Conservation (phyloP, 371 early-diverging fungal genomes). For the Zychaea mexicana region DNA sequence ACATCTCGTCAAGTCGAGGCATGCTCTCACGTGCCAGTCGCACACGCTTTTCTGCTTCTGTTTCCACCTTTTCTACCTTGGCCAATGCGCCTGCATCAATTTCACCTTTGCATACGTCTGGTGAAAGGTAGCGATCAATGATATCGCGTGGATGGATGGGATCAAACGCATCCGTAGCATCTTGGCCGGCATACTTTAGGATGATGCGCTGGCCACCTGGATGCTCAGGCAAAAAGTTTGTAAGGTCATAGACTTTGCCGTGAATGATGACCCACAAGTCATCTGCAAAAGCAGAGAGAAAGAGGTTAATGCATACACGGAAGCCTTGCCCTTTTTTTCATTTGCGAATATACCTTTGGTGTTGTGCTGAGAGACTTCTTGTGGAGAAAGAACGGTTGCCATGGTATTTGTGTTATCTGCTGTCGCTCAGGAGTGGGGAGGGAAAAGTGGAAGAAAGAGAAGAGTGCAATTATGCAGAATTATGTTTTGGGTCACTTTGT, state of each 20-base stretch:
- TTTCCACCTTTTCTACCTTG: constrained; percentile 26
- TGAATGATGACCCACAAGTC: constrained; percentile 89
- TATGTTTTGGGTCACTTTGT: background rate
- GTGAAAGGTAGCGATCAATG: constrained; percentile 58
- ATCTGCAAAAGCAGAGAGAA: constrained; percentile 17
- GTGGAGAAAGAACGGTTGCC: constrained; percentile 35
- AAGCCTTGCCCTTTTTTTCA: background rate
- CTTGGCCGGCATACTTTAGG: constrained; percentile 71
- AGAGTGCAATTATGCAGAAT: background rate
- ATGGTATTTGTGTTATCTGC: background rate
- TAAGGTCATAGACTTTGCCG: constrained; percentile 84
- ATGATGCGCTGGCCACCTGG: constrained; percentile 71
- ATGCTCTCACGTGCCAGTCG: constrained; percentile 45
- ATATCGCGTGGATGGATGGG: constrained; percentile 60
- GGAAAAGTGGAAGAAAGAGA: too few relatives aligned
- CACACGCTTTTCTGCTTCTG: constrained; percentile 40
- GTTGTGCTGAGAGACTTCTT: constrained; percentile 76
- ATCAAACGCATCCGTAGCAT: constrained; percentile 87
- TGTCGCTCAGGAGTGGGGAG: too few relatives aligned
- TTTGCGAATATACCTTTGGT: constrained; percentile 31
- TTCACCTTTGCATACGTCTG: constrained; percentile 56
- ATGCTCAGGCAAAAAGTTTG: constrained; percentile 71
- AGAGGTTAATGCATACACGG: too few relatives aligned
- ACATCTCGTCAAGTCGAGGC: constrained; percentile 65
- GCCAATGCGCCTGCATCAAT: constrained; percentile 43